Percentiles rank a stretch among this genome's conserved stretches.
Conservation (phyloP, 371 early-diverging fungal species). For the Catenaria anguillulae region DNA sequence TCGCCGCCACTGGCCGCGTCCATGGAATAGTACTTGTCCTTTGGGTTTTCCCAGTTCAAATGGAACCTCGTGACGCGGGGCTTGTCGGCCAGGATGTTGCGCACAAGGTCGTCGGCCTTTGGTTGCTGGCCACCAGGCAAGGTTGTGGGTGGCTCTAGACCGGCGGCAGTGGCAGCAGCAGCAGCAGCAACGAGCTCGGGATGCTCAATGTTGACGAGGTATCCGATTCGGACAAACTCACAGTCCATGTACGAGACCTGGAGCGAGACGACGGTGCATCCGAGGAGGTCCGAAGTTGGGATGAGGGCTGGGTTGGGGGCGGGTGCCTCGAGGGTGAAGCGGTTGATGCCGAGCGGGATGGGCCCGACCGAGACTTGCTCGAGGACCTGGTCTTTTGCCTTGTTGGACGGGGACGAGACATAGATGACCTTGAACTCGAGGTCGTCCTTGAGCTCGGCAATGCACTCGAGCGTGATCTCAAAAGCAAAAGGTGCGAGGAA, state of each 20-base stretch:
- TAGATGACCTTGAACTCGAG: constrained; percentile 93
- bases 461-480: constrained; percentile 93
- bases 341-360: constrained; percentile 87
- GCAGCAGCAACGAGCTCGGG: constrained; percentile 50
- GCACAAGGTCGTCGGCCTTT: constrained; percentile 49
- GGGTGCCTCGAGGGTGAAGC: constrained; percentile 76
- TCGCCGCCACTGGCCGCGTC: not conserved
- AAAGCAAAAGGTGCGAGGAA: constrained; percentile 70
- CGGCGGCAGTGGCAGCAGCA: no score
- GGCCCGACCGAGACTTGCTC: constrained; percentile 94
- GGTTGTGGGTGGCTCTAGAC: constrained; percentile 48
- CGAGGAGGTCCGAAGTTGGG: constrained; percentile 63
- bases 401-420: constrained; percentile 73
- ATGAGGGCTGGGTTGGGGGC: constrained; percentile 54
- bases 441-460: constrained; percentile 72
- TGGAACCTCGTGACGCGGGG: constrained; percentile 81
- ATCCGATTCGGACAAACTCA: constrained; percentile 92
- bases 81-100: constrained; percentile 80
- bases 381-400: constrained; percentile 76
- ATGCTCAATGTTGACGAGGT: constrained; percentile 90
- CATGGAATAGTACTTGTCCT: no score
- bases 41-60: constrained; percentile 38
- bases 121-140: no score
- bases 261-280: constrained; percentile 77
- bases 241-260: constrained; percentile 71